phyloP scores from a whole-genome alignment of 1,284 basidiomycete genomes.

The Meira miltonrushii region DNA sequence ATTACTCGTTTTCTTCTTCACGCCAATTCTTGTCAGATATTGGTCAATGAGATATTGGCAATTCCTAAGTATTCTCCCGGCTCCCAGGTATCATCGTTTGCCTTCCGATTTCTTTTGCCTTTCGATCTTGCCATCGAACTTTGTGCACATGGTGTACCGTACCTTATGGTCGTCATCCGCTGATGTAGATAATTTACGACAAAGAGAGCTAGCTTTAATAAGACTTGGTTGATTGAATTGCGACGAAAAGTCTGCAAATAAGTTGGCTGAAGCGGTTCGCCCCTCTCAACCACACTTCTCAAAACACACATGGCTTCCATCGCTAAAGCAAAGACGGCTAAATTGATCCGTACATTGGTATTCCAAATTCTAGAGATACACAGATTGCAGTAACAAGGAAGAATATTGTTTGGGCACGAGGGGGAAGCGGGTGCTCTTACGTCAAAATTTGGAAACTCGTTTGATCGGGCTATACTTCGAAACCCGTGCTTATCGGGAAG shows the following conservation, averaged over 20 bases:
- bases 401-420: constrained; percentile 87
- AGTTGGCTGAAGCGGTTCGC: constrained; percentile 79
- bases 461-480: constrained; percentile 79
- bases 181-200: constrained; percentile 63
- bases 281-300: too few species aligned
- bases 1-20: too few species aligned
- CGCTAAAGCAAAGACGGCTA: constrained; percentile 96
- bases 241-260: constrained; percentile 78
- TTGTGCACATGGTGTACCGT: too few species aligned
- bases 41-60: too few species aligned
- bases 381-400: constrained; percentile 82
- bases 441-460: constrained; percentile 87
- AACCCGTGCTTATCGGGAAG: constrained; percentile 69
- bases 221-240: constrained; percentile 83
- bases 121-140: too few species aligned
- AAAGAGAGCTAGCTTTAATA: constrained; percentile 80
- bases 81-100: too few species aligned
- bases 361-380: constrained; percentile 69
- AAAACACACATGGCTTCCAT: constrained; percentile 89
- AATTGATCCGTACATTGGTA: constrained; percentile 84
- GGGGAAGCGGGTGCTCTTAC: constrained; percentile 87
- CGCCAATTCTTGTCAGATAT: too few species aligned
- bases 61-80: too few species aligned
- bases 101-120: too few species aligned
- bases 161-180: too few species aligned